These are phyloP conservation scores for Monilinia vaccinii-corymbosi DNA, from an alignment of 2,329 filamentous ascomycete genomes.

Conservation along the genomic window DNA sequence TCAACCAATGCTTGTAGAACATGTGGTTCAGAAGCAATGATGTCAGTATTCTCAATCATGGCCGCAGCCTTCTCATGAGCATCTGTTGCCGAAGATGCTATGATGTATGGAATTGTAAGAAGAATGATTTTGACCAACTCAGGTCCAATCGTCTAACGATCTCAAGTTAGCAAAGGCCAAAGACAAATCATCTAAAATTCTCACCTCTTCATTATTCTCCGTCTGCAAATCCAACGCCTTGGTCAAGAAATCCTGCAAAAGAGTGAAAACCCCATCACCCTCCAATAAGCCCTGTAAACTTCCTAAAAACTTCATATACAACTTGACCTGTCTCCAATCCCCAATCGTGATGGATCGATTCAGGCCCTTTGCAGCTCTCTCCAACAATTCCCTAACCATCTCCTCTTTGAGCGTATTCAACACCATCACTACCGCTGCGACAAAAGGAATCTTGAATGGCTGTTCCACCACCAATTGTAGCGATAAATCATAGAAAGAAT, in stretches of 20 bases:
- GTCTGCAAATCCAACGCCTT: slow-evolving; percentile 91
- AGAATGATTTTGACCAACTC: slow-evolving; percentile 97
- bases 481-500: slow-evolving; percentile 62
- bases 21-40: slow-evolving; percentile 84
- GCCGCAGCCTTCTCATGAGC: slow-evolving; percentile 66
- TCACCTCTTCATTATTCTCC: slow-evolving; percentile 82
- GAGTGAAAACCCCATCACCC: slow-evolving; percentile 74
- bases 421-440: slow-evolving; percentile 73
- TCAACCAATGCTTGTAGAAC: slow-evolving; percentile 78
- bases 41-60: slow-evolving; percentile 86
- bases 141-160: slow-evolving; percentile 52
- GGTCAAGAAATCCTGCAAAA: slow-evolving; percentile 83
- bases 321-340: slow-evolving; percentile 85
- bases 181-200: slow-evolving; percentile 32
- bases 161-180: not conserved
- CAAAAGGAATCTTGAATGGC: slow-evolving; percentile 94
- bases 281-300: slow-evolving; percentile 73
- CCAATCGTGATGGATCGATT: slow-evolving; percentile 63
- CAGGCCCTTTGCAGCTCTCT: slow-evolving; percentile 48
- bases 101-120: slow-evolving; percentile 83
- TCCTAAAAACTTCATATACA: slow-evolving; percentile 80
- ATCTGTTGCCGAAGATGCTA: slow-evolving; percentile 62
- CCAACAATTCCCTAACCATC: slow-evolving; percentile 62
- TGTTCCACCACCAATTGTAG: slow-evolving; percentile 79
- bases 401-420: slow-evolving; percentile 72